Base-by-base conservation (phyloP, 768 basidiomycete genomes). In the Gyrodon lividus region DNA sequence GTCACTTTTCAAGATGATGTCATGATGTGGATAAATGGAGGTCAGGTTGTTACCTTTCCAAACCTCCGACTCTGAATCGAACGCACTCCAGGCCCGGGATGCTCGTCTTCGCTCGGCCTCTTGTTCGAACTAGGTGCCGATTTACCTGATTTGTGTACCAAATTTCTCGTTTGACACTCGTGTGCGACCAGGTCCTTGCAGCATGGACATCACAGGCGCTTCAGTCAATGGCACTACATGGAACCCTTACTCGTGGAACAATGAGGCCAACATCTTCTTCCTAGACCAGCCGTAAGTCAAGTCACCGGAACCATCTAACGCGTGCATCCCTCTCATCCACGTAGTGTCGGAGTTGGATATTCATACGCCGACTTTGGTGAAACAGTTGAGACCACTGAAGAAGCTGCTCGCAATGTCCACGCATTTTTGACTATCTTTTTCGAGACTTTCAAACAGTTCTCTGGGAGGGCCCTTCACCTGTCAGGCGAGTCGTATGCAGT, bases 361-460 rank as follows among this genome's bases (percentile, higher is more conserved):
- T 86, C 83, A 2, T 87, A 86, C 51, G 81, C 83, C 2, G 85
- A 88, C 55, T 80, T 77, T 52, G 84, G 83, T 3, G 81, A 88
- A 69, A 80, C 75, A 1, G 73, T 89, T 16, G 82, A 80, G 50
- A 89, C 86, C 0, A 87, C 89, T 0, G 89, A 92, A 67, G 83
- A 83, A n/a, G 90, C 89, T 0, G 86, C 88, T 4, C 80, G 78
- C 55, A 86, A 92, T 59, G 72, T 91, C 34, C 76, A 85, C 43
- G 84, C 88, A 0, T 92, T 92, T 68, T 73, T 91, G 47, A 72
- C 80, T 2, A 85, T 92, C 49, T 90, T 91, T 70, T 88, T 90
- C 58, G 84, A 90, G 56, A 83, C 84, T 0, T 93, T 92, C 72
- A 72, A 75, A 13, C 78, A 88, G 56, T 90, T 87, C 67, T 64